phyloP scores from a whole-genome alignment of 2,329 filamentous ascomycete genomes.

The Colletotrichum lentis region DNA sequence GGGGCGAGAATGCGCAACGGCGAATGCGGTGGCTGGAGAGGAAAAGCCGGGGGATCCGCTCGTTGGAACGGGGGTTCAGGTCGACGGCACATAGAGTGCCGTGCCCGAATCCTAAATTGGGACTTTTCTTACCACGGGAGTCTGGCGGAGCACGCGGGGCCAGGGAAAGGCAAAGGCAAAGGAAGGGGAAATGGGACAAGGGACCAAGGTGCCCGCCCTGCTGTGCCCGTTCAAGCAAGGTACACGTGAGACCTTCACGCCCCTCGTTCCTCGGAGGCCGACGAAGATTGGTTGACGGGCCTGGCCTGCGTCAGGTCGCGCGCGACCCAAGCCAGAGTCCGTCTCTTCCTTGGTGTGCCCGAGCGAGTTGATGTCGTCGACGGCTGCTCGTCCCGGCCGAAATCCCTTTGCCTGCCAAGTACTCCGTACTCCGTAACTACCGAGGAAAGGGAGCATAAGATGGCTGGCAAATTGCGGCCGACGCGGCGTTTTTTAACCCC shows the following conservation, averaged over 20 bases:
- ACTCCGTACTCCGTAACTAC: too few relatives aligned
- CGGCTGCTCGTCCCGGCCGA: slow-evolving; percentile 22
- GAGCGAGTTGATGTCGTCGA: slow-evolving; percentile 24
- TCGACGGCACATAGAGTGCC: slow-evolving; percentile 19
- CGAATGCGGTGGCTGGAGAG: slow-evolving; percentile 18
- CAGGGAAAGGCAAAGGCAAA: background rate
- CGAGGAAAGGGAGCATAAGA: background rate
- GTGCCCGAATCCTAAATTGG: slow-evolving; percentile 33
- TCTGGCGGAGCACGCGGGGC: background rate
- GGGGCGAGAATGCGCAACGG: slow-evolving; percentile 8
- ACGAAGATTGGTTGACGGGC: slow-evolving; percentile 31
- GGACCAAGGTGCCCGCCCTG: slow-evolving; percentile 1
- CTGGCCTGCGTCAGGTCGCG: slow-evolving; percentile 36
- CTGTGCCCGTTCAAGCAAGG: slow-evolving; percentile 29
- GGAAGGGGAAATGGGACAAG: background rate
- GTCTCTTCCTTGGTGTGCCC: slow-evolving; percentile 33
- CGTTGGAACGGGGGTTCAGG: slow-evolving; percentile 31
- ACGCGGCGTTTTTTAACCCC: slow-evolving; percentile 24
- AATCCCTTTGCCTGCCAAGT: slow-evolving; percentile 11
- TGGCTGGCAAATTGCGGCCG: slow-evolving; percentile 13
- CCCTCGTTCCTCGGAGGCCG: slow-evolving; percentile 25
- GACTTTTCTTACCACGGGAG: slow-evolving; percentile 8
- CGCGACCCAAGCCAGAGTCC: slow-evolving; percentile 35
- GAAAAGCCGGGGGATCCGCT: slow-evolving; percentile 24
- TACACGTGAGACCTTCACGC: slow-evolving; percentile 36